phyloP scores from a whole-genome alignment of 805 yeast genomes.

The Kodamaea hsintzibuensis region DNA sequence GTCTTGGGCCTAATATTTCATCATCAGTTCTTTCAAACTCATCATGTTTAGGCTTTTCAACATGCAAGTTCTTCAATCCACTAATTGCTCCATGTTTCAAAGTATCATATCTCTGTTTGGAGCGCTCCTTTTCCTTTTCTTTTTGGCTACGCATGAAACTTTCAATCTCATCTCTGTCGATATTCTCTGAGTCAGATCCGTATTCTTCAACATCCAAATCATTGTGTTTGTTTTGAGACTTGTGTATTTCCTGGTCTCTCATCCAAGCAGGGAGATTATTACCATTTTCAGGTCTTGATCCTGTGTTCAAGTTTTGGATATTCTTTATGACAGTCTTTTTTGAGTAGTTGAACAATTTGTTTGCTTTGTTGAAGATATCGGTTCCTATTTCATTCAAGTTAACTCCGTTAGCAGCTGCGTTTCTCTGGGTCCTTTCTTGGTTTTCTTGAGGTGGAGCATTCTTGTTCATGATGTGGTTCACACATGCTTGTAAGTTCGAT shows the following conservation, averaged over 20 bases:
- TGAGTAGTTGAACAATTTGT: conserved; percentile 57
- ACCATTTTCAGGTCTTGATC: conserved; percentile 16
- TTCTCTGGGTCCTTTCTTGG: background rate
- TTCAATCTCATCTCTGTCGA: conserved; percentile 43
- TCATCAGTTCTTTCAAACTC: background rate
- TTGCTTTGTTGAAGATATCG: conserved; percentile 60
- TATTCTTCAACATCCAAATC: conserved; percentile 39
- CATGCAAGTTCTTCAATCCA: conserved; percentile 6
- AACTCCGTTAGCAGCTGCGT: background rate
- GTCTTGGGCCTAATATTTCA: background rate
- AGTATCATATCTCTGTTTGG: conserved; percentile 24
- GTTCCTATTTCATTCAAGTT: conserved; percentile 52
- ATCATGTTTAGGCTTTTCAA: background rate
- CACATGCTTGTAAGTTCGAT: conserved; percentile 61
- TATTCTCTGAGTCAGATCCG: conserved; percentile 49
- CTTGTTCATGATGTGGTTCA: conserved; percentile 60
- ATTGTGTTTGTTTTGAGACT: conserved; percentile 37
- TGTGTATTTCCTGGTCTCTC: conserved; percentile 55
- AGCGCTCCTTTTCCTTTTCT: conserved; percentile 37
- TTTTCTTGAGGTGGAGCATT: conserved; percentile 4
- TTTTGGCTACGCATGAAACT: conserved; percentile 37
- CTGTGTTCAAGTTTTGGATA: conserved; percentile 33
- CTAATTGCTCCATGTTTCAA: conserved; percentile 11
- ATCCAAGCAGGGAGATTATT: conserved; percentile 70
- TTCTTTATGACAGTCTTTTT: conserved; percentile 62